phyloP scores from a whole-genome alignment of 805 yeast species.

The Clavispora vitiphila region DNA sequence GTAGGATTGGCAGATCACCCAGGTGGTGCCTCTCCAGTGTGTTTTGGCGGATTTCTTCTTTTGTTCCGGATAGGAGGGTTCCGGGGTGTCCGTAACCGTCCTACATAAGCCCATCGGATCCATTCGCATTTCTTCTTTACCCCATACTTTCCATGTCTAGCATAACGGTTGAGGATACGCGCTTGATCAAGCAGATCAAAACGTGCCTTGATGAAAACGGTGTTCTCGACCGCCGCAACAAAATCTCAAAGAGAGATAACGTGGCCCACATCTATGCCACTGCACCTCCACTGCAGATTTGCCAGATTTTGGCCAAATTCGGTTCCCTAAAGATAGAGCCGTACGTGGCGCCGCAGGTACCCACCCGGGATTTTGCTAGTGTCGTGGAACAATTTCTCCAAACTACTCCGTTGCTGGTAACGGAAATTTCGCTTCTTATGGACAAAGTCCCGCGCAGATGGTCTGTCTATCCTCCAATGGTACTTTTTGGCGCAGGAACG shows the following conservation, averaged over 20 bases:
- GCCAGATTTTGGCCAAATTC: not conserved
- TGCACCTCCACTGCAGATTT: not conserved
- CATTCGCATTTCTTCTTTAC: not conserved
- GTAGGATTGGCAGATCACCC: too few species aligned
- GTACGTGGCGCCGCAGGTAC: not conserved
- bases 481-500: conserved; percentile 49
- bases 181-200: conserved; percentile 9
- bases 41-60: too few species aligned
- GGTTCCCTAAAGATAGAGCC: not conserved
- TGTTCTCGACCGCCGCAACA: conserved; percentile 5
- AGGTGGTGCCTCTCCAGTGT: too few species aligned
- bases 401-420: not conserved
- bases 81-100: too few species aligned
- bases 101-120: not conserved
- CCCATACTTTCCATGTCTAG: conserved; percentile 1
- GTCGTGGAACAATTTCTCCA: not conserved
- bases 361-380: not conserved
- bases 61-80: too few species aligned
- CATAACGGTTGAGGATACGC: conserved; percentile 5
- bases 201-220: conserved; percentile 4
- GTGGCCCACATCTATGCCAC: conserved; percentile 3
- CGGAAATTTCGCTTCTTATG: not conserved
- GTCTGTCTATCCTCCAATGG: conserved; percentile 63
- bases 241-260: conserved; percentile 4
- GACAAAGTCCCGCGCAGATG: conserved; percentile 46